Evolutionary conservation across 225 moss, liverwort and hornwort species (phyloP), one percentile per base, ranked within the genome.

Genomic region (Thuidium tamariscinum): DNA sequence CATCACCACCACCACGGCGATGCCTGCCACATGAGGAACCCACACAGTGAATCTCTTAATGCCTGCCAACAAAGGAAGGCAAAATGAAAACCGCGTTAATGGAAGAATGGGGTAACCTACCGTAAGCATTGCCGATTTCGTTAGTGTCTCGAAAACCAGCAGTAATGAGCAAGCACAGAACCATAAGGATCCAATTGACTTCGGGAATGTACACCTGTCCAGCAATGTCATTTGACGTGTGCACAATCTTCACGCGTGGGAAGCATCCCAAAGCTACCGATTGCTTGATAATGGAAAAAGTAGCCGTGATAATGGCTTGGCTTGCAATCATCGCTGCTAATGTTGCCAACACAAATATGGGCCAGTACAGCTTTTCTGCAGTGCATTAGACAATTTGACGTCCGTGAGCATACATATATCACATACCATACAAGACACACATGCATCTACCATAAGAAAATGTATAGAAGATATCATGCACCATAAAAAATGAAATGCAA

Each of bases 301-400:
- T 97, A 57, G 98, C 98, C 44, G 97, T 94, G 77, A 98, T 98
- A 54, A 98, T 98, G 36, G 98, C 98, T 91, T 98, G 98, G 84
- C 98, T 98, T 87, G 97, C 98, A 78, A 95, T 95, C 48, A 94
- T 93, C 67, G 98, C 98, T 83, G 98, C 86, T 72, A 94, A 32
- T n/a, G 98, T 95, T 76, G 98, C 96, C 79, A 98, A 86, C 20
- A 92, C 95, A 88, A 98, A 97, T 86, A 98, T 92, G 37, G 97
- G 98, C 97, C 98, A 98, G 74, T 98, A 98, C 4, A 98, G n/a
- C 68, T 74, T 88, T 14, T 74, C 97, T 98, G 93, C 83, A 89
- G 55, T 56, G 34, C 51, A 75, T 68, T 69, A 81, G 30, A 39
- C 27, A 54, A 34, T 52, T 16, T 32, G 63, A 63, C 37, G 37